Base-by-base conservation (phyloP, 352 stramenopile genomes). In the Pythium phragmiticola region DNA sequence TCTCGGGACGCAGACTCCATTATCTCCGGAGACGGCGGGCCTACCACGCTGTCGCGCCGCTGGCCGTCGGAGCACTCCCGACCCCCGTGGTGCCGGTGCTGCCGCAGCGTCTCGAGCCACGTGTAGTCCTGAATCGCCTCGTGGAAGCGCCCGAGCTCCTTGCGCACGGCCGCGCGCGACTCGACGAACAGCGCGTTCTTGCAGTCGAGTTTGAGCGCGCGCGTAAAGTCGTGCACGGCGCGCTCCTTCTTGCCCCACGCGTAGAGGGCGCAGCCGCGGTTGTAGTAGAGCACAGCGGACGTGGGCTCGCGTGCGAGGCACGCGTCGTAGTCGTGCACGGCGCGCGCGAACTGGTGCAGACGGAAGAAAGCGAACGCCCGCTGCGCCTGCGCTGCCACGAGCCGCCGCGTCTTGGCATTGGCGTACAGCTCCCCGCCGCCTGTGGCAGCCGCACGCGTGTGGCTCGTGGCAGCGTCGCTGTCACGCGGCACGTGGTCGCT, bases 101-200 rank as follows among this genome's bases (percentile, higher is more conserved):
- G 77, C 0, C 76, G 75, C 49, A 87, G 63, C 17, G 80, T 71
- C 46, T 86, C 75, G 11, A 89, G 73, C 76, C 80, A 86, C 13
- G 75, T 67, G 70, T 91, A 91, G 60, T 89, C 82, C 30, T 79
- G 75, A 46, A 91, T 91, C 9, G 82, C 80, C 57, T 91, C 80
- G 30, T 80, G 70, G 55, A 91, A 91, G 6, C 68, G 69, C 3
- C 82, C 80, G 59, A 87, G 71, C 63, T 86, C 75, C 33, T 87
- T 87, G 57, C 77, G 64, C 42, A 91, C 67, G 11, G 76, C 68
- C 11, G 80, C 82, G 34, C 82, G 76, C 65, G 78, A 89, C 61
- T 91, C 82, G 42, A 89, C 62, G 50, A 76, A 88, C 12, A 87
- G 60, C 39, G 69, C 54, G 57, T 88, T 91, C 60, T 84, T 87